These are phyloP conservation scores for Triticum dicoccoides DNA, from an alignment of 176 grass and related monocot genomes.

Conservation along the genomic window DNA sequence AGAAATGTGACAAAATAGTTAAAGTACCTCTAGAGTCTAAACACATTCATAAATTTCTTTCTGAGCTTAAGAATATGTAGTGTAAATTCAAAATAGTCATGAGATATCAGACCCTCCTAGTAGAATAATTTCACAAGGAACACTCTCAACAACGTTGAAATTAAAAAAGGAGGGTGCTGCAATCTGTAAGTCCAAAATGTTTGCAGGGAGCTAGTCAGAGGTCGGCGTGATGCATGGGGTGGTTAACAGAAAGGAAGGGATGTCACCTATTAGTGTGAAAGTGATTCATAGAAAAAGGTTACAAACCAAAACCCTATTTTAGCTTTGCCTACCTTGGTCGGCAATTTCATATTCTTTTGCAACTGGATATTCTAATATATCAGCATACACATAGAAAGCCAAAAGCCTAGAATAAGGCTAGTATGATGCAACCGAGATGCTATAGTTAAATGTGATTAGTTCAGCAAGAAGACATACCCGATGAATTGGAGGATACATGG, in stretches of 20 bases:
- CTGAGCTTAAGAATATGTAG: background rate
- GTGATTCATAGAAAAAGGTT: background rate
- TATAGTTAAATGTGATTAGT: background rate
- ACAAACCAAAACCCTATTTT: background rate
- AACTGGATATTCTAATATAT: background rate
- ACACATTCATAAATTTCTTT: background rate
- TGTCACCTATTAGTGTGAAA: background rate
- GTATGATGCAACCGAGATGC: background rate
- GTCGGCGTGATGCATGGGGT: background rate
- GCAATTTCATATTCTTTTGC: background rate
- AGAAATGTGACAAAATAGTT: slow-evolving; percentile 13
- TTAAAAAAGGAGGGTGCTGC: background rate
- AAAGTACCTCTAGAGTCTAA: background rate
- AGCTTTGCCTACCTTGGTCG: background rate
- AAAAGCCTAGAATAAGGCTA: slow-evolving; percentile 13
- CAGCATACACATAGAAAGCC: background rate
- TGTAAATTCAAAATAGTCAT: background rate
- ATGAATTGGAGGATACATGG: slow-evolving; percentile 99
- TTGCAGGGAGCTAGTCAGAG: background rate
- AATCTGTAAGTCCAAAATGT: background rate
- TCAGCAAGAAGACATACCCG: slow-evolving; percentile 48
- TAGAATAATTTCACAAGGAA: background rate
- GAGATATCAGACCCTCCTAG: background rate
- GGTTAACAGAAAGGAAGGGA: background rate
- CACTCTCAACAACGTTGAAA: background rate